Conservation (phyloP, 2,329 filamentous ascomycete genomes). For the Coniochaeta sp. region DNA sequence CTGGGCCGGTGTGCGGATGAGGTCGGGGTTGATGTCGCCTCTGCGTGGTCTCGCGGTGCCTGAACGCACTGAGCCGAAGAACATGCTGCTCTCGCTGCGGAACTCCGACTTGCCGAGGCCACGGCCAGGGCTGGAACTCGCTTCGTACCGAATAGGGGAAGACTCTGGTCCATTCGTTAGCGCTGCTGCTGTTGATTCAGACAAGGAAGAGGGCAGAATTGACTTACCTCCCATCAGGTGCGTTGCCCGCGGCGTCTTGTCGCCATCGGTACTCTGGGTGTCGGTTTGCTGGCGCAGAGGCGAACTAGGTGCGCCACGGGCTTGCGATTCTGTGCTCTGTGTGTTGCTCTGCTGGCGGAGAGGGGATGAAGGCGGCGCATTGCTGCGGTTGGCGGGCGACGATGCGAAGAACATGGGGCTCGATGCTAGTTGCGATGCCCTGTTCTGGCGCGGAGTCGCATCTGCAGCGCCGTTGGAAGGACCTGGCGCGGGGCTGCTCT, state of each 20-base stretch:
- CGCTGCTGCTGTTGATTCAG: not conserved
- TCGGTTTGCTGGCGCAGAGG: constrained; percentile 53
- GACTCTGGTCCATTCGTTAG: constrained; percentile 57
- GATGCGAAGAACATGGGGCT: constrained; percentile 75
- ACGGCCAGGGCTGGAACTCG: constrained; percentile 80
- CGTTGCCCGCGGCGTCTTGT: constrained; percentile 65
- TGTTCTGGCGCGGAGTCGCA: constrained; percentile 37
- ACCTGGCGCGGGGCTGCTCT: constrained; percentile 23
- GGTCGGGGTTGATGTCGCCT: constrained; percentile 82
- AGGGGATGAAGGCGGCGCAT: constrained; percentile 38
- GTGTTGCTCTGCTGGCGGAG: constrained; percentile 50
- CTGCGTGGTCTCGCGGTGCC: constrained; percentile 59
- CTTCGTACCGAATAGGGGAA: constrained; percentile 84
- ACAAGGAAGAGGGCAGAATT: not conserved
- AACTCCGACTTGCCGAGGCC: constrained; percentile 56
- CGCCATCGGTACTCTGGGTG: constrained; percentile 47
- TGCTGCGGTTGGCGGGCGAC: constrained; percentile 30
- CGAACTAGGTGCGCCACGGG: constrained; percentile 42
- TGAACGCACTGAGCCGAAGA: constrained; percentile 60
- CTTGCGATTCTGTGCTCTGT: constrained; percentile 38
- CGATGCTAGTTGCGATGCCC: constrained; percentile 52
- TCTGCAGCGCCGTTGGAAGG: constrained; percentile 10
- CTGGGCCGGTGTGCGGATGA: constrained; percentile 44
- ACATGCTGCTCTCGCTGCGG: constrained; percentile 80
- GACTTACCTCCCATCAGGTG: constrained; percentile 55